Conservation (phyloP, 176 grass and related monocot species). For the Phragmites australis region DNA sequence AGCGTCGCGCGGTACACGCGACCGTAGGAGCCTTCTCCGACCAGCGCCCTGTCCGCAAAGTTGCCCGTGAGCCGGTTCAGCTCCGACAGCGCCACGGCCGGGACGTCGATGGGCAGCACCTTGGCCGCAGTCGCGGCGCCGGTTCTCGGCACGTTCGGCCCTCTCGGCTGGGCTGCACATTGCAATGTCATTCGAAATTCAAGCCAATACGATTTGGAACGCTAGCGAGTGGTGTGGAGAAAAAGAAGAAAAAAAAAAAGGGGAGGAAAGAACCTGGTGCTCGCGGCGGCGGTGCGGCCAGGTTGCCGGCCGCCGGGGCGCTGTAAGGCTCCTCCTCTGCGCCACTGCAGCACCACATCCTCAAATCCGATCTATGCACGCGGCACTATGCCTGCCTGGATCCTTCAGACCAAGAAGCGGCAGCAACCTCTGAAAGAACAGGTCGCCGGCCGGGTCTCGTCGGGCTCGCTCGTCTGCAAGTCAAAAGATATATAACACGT, state of each 20-base stretch:
- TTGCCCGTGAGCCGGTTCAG: slow-evolving; percentile 68
- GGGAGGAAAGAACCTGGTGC: slow-evolving; percentile 32
- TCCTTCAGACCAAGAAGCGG: not conserved
- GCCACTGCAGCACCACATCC: slow-evolving; percentile 54
- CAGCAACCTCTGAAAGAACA: no score
- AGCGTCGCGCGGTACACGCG: slow-evolving; percentile 82
- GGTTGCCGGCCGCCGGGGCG: slow-evolving; percentile 28
- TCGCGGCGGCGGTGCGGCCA: slow-evolving; percentile 27
- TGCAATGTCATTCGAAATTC: not conserved
- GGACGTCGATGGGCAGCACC: slow-evolving; percentile 72
- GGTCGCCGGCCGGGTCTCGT: no score
- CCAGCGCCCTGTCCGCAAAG: slow-evolving; percentile 66
- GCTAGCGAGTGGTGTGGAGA: no score
- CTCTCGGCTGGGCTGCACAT: slow-evolving; percentile 47
- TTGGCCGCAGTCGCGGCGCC: slow-evolving; percentile 54
- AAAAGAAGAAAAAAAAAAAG: not conserved
- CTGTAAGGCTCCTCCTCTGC: slow-evolving; percentile 33
- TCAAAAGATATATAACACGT: not conserved
- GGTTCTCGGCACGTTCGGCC: slow-evolving; percentile 50
- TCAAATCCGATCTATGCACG: not conserved
- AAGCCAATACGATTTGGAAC: no score
- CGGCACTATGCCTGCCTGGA: not conserved
- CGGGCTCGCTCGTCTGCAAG: not conserved
- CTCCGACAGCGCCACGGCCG: slow-evolving; percentile 57
- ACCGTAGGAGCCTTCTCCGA: slow-evolving; percentile 92